Evolutionary conservation across 352 stramenopile species (phyloP).

Genomic region (Phytophthora cactorum): DNA sequence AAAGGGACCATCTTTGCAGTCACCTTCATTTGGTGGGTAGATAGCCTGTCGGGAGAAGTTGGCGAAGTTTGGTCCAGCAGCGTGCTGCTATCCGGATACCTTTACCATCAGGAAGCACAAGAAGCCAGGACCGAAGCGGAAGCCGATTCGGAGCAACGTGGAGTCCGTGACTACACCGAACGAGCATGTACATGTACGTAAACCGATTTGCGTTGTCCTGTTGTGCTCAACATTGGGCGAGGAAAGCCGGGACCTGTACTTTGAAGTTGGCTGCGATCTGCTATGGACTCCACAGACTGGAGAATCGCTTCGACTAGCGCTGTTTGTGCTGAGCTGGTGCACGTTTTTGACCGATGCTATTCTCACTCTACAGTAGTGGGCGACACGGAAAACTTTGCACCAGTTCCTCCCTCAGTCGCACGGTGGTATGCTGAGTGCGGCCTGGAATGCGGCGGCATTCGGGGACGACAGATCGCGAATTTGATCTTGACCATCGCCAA

Average conservation of each 20-base stretch:
- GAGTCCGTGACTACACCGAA: too few species aligned
- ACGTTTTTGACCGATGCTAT: background rate
- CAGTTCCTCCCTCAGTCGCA: background rate
- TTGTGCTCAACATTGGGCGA: constrained; percentile 1
- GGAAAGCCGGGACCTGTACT: background rate
- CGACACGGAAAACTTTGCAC: background rate
- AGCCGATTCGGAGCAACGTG: too few species aligned
- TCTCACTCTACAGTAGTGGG: too few species aligned
- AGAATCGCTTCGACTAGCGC: background rate
- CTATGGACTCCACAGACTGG: background rate
- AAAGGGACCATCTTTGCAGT: too few species aligned
- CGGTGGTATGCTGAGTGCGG: background rate
- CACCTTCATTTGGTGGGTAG: too few species aligned
- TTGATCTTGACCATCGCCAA: constrained; percentile 18
- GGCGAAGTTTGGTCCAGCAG: too few species aligned
- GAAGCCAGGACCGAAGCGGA: too few species aligned
- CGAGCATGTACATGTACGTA: too few species aligned
- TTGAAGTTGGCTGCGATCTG: constrained; percentile 4
- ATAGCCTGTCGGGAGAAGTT: too few species aligned
- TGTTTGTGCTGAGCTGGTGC: background rate
- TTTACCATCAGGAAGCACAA: too few species aligned
- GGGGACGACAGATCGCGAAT: constrained; percentile 11
- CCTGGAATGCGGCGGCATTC: background rate
- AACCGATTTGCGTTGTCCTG: constrained; percentile 20
- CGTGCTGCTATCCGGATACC: too few species aligned